These are phyloP conservation scores for Suillus ampliporus DNA, from an alignment of 768 basidiomycete species.

Conservation along the genomic window DNA sequence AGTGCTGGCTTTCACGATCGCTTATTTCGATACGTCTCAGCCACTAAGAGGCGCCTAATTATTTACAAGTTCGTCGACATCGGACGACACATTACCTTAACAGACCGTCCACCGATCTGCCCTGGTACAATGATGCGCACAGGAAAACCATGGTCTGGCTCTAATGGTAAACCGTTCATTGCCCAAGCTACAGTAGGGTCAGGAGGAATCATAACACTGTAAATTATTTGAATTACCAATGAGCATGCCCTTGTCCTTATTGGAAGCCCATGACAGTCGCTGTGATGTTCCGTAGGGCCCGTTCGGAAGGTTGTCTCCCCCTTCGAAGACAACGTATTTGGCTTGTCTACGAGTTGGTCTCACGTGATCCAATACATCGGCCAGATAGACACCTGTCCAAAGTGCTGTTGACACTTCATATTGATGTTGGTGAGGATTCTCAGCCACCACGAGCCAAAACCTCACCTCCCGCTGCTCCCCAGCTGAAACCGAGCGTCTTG, in stretches of 20 bases:
- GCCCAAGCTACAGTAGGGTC: slow-evolving; percentile 44
- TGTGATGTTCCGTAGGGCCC: slow-evolving; percentile 65
- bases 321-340: slow-evolving; percentile 65
- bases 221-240: slow-evolving; percentile 32
- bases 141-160: slow-evolving; percentile 70
- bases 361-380: slow-evolving; percentile 56
- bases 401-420: slow-evolving; percentile 54
- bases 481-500: slow-evolving; percentile 60
- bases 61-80: not conserved
- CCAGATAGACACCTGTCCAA: slow-evolving; percentile 63
- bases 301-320: slow-evolving; percentile 59
- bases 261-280: slow-evolving; percentile 50
- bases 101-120: slow-evolving; percentile 64
- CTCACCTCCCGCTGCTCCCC: slow-evolving; percentile 56
- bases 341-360: slow-evolving; percentile 42
- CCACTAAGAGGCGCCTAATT: slow-evolving; percentile 46
- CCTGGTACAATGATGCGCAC: slow-evolving; percentile 67
- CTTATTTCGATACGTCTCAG: slow-evolving; percentile 58
- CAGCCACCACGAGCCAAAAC: not conserved
- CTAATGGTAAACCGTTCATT: slow-evolving; percentile 64
- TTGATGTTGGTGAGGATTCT: slow-evolving; percentile 17
- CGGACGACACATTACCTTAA: slow-evolving; percentile 35
- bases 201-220: not conserved
- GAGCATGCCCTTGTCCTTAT: slow-evolving; percentile 55
- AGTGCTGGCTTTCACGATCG: slow-evolving; percentile 55